Conservation (phyloP, 768 basidiomycete genomes). For the Tephrocybe sp. region DNA sequence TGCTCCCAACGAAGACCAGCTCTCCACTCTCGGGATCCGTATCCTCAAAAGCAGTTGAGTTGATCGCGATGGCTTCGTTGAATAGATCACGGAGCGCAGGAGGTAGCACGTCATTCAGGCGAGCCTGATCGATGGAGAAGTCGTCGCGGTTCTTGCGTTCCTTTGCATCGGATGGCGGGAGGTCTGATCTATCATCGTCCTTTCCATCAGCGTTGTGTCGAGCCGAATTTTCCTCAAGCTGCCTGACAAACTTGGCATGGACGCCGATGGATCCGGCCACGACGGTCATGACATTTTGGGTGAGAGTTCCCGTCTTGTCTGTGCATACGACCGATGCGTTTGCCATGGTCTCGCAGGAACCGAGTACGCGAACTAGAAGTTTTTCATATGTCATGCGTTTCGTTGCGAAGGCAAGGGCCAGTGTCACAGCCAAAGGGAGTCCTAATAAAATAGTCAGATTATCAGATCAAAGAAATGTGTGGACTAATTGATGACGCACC, state of each 20-base stretch:
- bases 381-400: conserved; percentile 98
- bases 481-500: conserved; percentile 25
- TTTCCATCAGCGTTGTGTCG: conserved; percentile 72
- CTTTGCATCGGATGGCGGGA: conserved; percentile 25
- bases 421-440: conserved; percentile 92
- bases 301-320: conserved; percentile 96
- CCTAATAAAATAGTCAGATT: conserved; percentile 41
- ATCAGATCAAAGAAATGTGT: not conserved
- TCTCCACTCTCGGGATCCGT: conserved; percentile 58
- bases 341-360: conserved; percentile 98
- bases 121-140: conserved; percentile 81
- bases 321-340: conserved; percentile 96
- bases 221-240: conserved; percentile 66
- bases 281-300: conserved; percentile 93
- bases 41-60: conserved; percentile 95
- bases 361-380: conserved; percentile 91
- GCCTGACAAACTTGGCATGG: conserved; percentile 89
- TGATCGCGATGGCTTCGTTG: conserved; percentile 86
- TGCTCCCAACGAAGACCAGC: conserved; percentile 79
- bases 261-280: conserved; percentile 96
- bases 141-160: conserved; percentile 58
- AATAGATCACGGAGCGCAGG: conserved; percentile 63
- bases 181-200: conserved; percentile 30
- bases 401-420: conserved; percentile 96
- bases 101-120: conserved; percentile 66